Evolutionary conservation across 768 basidiomycete genomes (phyloP).

Genomic region (Serendipita sp.): DNA sequence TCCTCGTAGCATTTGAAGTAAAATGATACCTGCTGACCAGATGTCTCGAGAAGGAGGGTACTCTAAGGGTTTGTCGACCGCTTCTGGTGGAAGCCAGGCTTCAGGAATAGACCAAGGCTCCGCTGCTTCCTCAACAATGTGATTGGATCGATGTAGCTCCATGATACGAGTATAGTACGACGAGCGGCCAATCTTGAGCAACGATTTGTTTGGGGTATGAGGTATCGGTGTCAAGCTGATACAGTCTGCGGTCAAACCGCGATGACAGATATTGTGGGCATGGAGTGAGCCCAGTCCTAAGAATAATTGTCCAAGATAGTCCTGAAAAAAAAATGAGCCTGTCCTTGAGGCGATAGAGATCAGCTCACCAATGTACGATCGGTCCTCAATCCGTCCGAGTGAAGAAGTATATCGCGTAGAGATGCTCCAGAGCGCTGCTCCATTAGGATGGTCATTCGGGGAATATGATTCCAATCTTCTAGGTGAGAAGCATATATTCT

Average conservation of each 20-base stretch:
- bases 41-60: slow-evolving; percentile 73
- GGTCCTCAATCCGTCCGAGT: slow-evolving; percentile 58
- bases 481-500: slow-evolving; percentile 50
- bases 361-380: slow-evolving; percentile 46
- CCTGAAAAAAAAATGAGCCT: slow-evolving; percentile 26
- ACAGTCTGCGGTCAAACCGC: slow-evolving; percentile 44
- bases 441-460: slow-evolving; percentile 47
- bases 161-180: slow-evolving; percentile 56
- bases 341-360: background rate
- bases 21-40: slow-evolving; percentile 61
- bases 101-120: background rate
- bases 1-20: slow-evolving; percentile 79
- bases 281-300: slow-evolving; percentile 56
- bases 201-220: slow-evolving; percentile 37
- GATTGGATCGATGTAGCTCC: slow-evolving; percentile 75
- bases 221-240: slow-evolving; percentile 45
- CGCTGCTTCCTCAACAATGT: slow-evolving; percentile 28
- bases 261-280: slow-evolving; percentile 48
- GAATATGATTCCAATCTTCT: slow-evolving; percentile 33
- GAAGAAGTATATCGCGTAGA: slow-evolving; percentile 58
- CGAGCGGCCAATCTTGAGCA: slow-evolving; percentile 59
- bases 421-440: slow-evolving; percentile 55
- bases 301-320: slow-evolving; percentile 60
- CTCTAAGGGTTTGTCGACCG: slow-evolving; percentile 57
- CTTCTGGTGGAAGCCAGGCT: slow-evolving; percentile 54